Evolutionary conservation across 208 protist genomes (phyloP), one percentile per base, ranked within the genome.

Genomic region (Polymyxa betae): DNA sequence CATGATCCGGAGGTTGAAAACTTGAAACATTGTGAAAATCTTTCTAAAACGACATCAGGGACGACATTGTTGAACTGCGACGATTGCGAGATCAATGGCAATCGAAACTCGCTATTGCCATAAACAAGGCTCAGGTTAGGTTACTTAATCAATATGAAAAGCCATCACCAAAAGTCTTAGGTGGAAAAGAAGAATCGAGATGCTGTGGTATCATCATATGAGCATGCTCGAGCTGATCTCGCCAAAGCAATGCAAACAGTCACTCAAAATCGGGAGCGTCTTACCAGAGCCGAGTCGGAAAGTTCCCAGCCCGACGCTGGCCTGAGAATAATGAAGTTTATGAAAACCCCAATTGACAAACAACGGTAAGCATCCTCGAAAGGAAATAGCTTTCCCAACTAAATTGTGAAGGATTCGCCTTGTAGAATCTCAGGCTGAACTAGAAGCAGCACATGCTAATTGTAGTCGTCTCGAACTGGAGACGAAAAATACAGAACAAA

Each of bases 301-400:
- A 43, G 5, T 40, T 82, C 72, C 12, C 40, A 35, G 16, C 72
- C 72, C 5, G 40, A 35, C n/a, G 5, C 72, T n/a, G 16, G 12
- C 35, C 5, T 20, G 10, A 45, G 35, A n/a, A 40, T 82, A 82
- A 82, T 82, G 72, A 5, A 12, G n/a, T 82, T 82, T 43, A 82
- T 82, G 72, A 82, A 35, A 43, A 82, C n/a, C 16, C 72, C 72
- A 35, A 43, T 82, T n/a, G 72, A 35, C 5, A 82, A 82, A n/a
- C 72, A 82, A 45, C 5, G 72, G 72, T 43, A 82, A 40, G 24
- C 49, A 29, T 29, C 24, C 49, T 60, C 49, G 24, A 5, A 60
- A 24, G 5, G 5, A 29, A 5, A 24, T 60, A 5, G 24, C 24
- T 60, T 60, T 60, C 24, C 5, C 24, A 5, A 60, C 12, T 29